Evolutionary conservation across 108 stramenopile species (phyloP).

Genomic region (Epithemia pelagica): DNA sequence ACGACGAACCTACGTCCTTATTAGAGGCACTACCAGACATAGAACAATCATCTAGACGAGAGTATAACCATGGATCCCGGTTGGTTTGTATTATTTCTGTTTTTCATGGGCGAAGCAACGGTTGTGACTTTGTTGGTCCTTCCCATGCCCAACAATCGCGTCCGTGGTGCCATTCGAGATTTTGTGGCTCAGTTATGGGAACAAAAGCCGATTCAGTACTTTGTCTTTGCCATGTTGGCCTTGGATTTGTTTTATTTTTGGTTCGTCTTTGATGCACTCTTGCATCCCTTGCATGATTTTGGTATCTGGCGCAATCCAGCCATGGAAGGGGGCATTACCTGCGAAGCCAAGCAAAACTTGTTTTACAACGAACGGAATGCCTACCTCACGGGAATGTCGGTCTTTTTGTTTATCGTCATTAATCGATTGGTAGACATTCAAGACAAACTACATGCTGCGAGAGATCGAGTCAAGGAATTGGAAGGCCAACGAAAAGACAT

Average conservation of each 20-base stretch:
- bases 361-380: constrained; percentile 16
- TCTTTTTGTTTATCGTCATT: constrained; percentile 15
- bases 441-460: constrained; percentile 16
- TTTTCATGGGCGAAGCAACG: constrained; percentile 5
- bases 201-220: constrained; percentile 9
- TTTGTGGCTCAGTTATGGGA: constrained; percentile 14
- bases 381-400: constrained; percentile 5
- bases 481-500: neutral
- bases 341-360: constrained; percentile 14
- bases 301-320: constrained; percentile 5
- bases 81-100: constrained; percentile 16
- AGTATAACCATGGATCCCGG: constrained; percentile 19
- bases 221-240: constrained; percentile 6
- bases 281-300: constrained; percentile 15
- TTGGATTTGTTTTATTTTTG: constrained; percentile 18
- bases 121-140: constrained; percentile 10
- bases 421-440: constrained; percentile 21
- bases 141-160: constrained; percentile 20
- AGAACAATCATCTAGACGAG: no score
- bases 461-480: constrained; percentile 6
- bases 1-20: no score
- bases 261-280: constrained; percentile 10
- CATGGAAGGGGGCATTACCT: constrained; percentile 12
- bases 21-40: no score
- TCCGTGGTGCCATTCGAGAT: constrained; percentile 7